Evolutionary conservation across 257 asterid species (phyloP).

Genomic region (Penstemon davidsonii): DNA sequence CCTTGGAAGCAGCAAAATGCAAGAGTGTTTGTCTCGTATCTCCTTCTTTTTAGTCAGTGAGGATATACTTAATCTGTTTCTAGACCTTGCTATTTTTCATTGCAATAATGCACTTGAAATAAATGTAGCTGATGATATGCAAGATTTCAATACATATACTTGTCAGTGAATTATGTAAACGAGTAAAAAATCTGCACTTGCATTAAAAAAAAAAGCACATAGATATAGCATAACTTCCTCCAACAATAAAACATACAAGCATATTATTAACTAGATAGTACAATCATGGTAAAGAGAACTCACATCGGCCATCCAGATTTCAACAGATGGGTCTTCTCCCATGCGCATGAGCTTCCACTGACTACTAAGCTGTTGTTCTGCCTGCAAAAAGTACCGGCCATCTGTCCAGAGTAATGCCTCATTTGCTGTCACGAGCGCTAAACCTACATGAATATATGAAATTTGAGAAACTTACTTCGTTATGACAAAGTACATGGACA

Average conservation of each 20-base stretch:
- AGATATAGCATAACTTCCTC: constrained; percentile 10
- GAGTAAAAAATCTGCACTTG: background rate
- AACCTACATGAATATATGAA: constrained; percentile 49
- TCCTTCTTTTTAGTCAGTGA: constrained; percentile 3
- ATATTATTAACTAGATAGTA: constrained; percentile 2
- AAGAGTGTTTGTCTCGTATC: background rate
- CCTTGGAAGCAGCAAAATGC: constrained; percentile 1
- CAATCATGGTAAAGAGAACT: constrained; percentile 34
- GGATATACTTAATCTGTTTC: constrained; percentile 2
- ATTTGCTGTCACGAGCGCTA: constrained; percentile 76
- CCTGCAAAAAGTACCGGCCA: constrained; percentile 94
- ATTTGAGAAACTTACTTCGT: background rate
- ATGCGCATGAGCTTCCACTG: constrained; percentile 97
- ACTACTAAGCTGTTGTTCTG: constrained; percentile 70
- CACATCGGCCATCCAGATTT: constrained; percentile 89
- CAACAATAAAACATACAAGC: constrained; percentile 4
- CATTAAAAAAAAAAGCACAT: background rate
- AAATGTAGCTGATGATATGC: background rate
- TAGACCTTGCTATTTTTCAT: background rate
- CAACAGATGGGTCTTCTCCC: constrained; percentile 81
- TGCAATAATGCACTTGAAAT: background rate
- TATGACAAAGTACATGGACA: constrained; percentile 8
- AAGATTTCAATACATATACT: constrained; percentile 6
- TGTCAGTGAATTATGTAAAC: constrained; percentile 8
- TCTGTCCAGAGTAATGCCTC: constrained; percentile 96